These are phyloP conservation scores for Urtica urens DNA, from an alignment of 306 rosid species.

Conservation along the genomic window DNA sequence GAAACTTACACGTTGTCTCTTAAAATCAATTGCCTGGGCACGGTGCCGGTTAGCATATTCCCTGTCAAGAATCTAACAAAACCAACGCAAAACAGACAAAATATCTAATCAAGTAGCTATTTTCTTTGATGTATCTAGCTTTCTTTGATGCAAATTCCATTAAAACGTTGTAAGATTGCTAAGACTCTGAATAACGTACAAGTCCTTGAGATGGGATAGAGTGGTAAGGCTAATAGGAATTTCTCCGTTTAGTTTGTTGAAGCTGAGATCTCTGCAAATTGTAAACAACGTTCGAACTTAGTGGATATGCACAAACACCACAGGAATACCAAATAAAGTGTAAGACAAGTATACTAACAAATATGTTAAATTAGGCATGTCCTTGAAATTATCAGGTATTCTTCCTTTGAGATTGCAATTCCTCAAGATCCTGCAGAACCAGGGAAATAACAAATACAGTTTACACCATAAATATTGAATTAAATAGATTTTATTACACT, in stretches of 20 bases:
- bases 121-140: too few species aligned
- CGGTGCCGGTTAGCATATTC: not conserved
- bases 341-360: not conserved
- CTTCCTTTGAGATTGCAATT: conserved; percentile 15
- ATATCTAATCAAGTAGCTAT: too few species aligned
- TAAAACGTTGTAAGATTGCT: not conserved
- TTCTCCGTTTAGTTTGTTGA: conserved; percentile 13
- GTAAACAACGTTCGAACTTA: not conserved
- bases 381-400: conserved; percentile 4
- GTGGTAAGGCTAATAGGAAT: not conserved
- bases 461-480: not conserved
- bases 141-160: too few species aligned
- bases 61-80: not conserved
- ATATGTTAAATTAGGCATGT: not conserved
- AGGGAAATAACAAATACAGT: not conserved
- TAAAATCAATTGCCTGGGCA: not conserved
- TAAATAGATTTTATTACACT: not conserved
- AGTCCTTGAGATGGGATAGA: not conserved
- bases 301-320: too few species aligned
- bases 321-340: not conserved
- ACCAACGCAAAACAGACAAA: too few species aligned
- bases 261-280: conserved; percentile 19
- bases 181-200: too few species aligned
- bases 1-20: not conserved
- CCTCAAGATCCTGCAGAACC: conserved; percentile 17